phyloP scores from a whole-genome alignment of 495 filamentous ascomycete genomes.

The Aspergillus avenaceus region DNA sequence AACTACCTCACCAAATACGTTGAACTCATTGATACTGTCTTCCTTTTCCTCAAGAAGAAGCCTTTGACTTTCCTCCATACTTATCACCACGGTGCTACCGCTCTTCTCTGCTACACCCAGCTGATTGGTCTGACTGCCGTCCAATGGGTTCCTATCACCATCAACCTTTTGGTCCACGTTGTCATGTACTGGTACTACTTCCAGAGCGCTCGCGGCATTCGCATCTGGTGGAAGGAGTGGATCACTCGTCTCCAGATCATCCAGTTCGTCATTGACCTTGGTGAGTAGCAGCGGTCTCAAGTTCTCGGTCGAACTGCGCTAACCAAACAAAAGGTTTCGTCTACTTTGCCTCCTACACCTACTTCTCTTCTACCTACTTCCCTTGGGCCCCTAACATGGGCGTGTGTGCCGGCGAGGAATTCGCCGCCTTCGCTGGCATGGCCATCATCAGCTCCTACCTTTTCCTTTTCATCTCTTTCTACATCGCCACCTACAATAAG shows the following conservation, averaged over 20 bases:
- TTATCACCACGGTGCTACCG: slow-evolving; percentile 71
- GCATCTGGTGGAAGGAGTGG: slow-evolving; percentile 60
- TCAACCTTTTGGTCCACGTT: slow-evolving; percentile 68
- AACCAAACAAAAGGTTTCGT: slow-evolving; percentile 61
- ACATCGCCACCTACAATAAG: slow-evolving; percentile 95
- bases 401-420: slow-evolving; percentile 92
- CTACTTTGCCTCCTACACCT: slow-evolving; percentile 94
- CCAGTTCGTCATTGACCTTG: slow-evolving; percentile 57
- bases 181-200: slow-evolving; percentile 68
- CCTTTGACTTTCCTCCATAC: slow-evolving; percentile 74
- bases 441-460: slow-evolving; percentile 90
- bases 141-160: slow-evolving; percentile 63
- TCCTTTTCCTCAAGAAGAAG: slow-evolving; percentile 73
- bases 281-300: slow-evolving; percentile 24
- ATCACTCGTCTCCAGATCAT: slow-evolving; percentile 56
- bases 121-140: slow-evolving; percentile 64
- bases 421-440: slow-evolving; percentile 90
- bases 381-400: slow-evolving; percentile 75
- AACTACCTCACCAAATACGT: slow-evolving; percentile 73
- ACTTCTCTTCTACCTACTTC: slow-evolving; percentile 93
- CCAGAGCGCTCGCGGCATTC: slow-evolving; percentile 54
- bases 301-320: slow-evolving; percentile 1
- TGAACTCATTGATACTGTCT: slow-evolving; percentile 65
- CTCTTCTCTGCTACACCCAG: slow-evolving; percentile 68
- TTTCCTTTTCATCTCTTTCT: slow-evolving; percentile 98